Base-by-base conservation (phyloP, 768 basidiomycete species). In the Solioccasus polychromus region DNA sequence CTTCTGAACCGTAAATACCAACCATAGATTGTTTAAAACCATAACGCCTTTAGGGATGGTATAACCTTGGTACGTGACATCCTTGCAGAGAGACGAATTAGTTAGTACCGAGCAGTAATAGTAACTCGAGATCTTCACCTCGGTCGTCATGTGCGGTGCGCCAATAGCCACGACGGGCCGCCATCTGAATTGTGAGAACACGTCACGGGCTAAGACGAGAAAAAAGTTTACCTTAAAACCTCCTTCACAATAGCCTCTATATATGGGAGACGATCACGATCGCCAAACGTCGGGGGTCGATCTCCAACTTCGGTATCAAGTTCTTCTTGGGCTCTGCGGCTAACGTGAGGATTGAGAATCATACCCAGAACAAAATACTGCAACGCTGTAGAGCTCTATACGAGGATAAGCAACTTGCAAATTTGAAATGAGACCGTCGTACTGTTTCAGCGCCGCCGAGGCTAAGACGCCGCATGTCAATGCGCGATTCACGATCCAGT, bases 401-500 rank as follows among this genome's bases (percentile, higher is more conserved):
- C 32, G 14, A 14, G 5, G 5, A 45, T 45, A 4, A 45, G 44
- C 14, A 4, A 1, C 17, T n/a, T 36, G 35, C 11, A 2, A 20
- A 22, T 22, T 8, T 9, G 6, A 18, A 22, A 22, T 22, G 9
- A 2, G 14, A 23, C 8, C 17, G 7, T 8, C 26, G 8, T 18
- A 47, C 48, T 14, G 44, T 50, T 50, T 46, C 39, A 15, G 48
- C 39, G 9, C 48, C 48, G 2, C 28, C 48, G 7, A 50, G 39
- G 35, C 48, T 34, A 10, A 5, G 10, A 10, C 7, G 17, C 17
- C 7, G 4, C 32, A 6, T 5, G 17, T 34, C 11, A 31, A 31
- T 15, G 32, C 5, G 32, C 4, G 17, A 34, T 18, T 8, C 2
- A 34, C 15, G 10, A 5, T 18, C 3, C 5, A 12, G 10, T 17